Conservation (phyloP, 2,329 filamentous ascomycete genomes). For the Aureobasidium sp. region DNA sequence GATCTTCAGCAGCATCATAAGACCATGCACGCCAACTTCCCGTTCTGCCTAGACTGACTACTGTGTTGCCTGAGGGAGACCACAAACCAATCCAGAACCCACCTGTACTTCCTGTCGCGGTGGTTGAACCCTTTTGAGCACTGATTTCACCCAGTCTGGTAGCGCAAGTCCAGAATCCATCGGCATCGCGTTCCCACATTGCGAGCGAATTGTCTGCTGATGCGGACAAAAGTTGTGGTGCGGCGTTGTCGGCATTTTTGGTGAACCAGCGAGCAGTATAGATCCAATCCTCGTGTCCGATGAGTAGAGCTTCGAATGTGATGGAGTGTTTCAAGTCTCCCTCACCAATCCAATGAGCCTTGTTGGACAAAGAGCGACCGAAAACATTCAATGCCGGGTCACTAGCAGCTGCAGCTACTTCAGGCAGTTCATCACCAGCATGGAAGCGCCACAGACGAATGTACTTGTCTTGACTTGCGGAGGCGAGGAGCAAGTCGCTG, state of each 20-base stretch:
- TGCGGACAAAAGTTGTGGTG: conserved; percentile 61
- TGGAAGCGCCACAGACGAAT: conserved; percentile 87
- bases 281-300: conserved; percentile 98
- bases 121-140: conserved; percentile 89
- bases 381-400: conserved; percentile 54
- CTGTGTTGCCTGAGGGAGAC: conserved; percentile 67
- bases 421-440: conserved; percentile 58
- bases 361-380: conserved; percentile 76
- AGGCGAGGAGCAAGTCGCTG: conserved; percentile 75
- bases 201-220: conserved; percentile 93
- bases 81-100: conserved; percentile 96
- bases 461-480: conserved; percentile 96
- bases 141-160: conserved; percentile 89
- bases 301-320: conserved; percentile 86
- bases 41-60: conserved; percentile 79
- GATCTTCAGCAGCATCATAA: conserved; percentile 52
- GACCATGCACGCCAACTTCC: conserved; percentile 90
- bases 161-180: conserved; percentile 82
- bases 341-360: conserved; percentile 68
- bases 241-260: conserved; percentile 32
- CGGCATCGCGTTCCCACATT: conserved; percentile 80
- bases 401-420: conserved; percentile 46
- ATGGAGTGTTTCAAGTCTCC: conserved; percentile 62
- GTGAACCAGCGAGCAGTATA: conserved; percentile 76
- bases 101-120: conserved; percentile 89